Base-by-base conservation (phyloP, 768 basidiomycete species). In the Lactifluus volemus region DNA sequence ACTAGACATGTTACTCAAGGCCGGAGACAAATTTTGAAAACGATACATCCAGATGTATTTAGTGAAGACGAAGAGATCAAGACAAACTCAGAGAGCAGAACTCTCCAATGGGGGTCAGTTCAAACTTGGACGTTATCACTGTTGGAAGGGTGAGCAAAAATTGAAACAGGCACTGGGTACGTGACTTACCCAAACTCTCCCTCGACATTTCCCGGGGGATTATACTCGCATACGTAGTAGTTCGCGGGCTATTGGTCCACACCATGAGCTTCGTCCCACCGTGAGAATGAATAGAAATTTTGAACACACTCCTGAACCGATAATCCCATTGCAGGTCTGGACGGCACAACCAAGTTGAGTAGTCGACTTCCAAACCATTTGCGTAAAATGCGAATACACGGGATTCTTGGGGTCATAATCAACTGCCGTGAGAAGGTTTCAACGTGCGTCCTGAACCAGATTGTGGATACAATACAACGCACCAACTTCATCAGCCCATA, bases 301-400 rank as follows among this genome's bases (percentile, higher is more conserved):
- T 49, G 15, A 52, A 76, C 81, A 54, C 67, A 85, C 84, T 55
- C 82, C 84, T 67, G 75, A 83, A 42, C 73, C 75, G 68, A 89
- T 85, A 60, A 87, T 84, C 17, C 59, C 59, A 48, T 2, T 19
- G 70, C 86, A 88, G 9, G 70, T 68, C 59, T 78, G 72, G 32
- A 80, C 73, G 44, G 84, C 86, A 67, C 85, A 89, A 25, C 85
- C 86, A 21, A 88, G 75, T 61, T 86, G 73, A 1, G 78, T 81
- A 25, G 82, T 79, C 6, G 70, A 75, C 71, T 89, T 88, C 87
- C 88, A 89, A 8, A 89, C 86, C 5, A 87, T 79, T 70, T 88
- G 86, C 9, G 88, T 89, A 68, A 84, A 89, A 69, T 89, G 88
- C 51, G 84, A 86, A 17, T 79, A 67, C 44, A 71, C 63, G 2